Conservation (phyloP, 1,284 basidiomycete genomes). For the Bjerkandera adusta region DNA sequence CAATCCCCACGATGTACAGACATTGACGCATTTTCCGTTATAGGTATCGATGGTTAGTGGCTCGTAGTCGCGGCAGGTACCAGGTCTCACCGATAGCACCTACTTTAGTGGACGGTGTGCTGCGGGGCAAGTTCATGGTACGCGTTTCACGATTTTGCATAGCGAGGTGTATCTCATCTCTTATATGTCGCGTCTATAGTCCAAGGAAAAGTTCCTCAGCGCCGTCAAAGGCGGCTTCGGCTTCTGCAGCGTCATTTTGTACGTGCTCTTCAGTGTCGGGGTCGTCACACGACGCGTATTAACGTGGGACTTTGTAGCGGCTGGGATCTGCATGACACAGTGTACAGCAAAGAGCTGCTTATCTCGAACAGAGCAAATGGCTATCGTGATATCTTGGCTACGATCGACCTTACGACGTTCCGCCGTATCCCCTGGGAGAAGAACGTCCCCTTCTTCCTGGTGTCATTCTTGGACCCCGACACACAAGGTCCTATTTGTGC, state of each 20-base stretch:
- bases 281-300: conserved; percentile 4
- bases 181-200: conserved; percentile 39
- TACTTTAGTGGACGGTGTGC: conserved; percentile 81
- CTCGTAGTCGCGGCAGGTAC: background rate
- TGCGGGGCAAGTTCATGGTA: conserved; percentile 93
- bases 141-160: conserved; percentile 12
- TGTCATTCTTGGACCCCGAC: conserved; percentile 86
- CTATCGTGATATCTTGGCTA: conserved; percentile 84
- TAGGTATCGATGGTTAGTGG: conserved; percentile 66
- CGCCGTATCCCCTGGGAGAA: conserved; percentile 92
- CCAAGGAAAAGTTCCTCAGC: conserved; percentile 89
- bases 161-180: background rate
- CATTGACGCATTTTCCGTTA: background rate
- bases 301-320: conserved; percentile 44
- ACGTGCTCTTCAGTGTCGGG: conserved; percentile 24
- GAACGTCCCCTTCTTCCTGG: conserved; percentile 89
- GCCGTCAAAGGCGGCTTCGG: conserved; percentile 86
- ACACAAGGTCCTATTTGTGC: conserved; percentile 74
- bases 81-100: background rate
- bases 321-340: conserved; percentile 86
- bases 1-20: background rate
- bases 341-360: conserved; percentile 82
- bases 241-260: conserved; percentile 92
- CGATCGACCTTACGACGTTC: conserved; percentile 82
- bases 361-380: conserved; percentile 92